phyloP scores from a whole-genome alignment of 441 rosid genomes.

The Syzygium syzygioides region DNA sequence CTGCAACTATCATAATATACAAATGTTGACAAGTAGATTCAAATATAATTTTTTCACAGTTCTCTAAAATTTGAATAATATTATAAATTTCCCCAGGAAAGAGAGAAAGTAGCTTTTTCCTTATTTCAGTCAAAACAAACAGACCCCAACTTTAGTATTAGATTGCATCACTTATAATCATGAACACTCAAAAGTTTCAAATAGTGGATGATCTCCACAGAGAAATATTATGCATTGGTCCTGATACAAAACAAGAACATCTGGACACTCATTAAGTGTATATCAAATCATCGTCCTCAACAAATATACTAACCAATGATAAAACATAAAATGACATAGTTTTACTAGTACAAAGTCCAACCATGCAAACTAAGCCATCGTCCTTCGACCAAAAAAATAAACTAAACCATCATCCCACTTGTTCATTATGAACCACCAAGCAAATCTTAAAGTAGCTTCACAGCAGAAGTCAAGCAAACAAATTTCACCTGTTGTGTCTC shows the following conservation, averaged over 20 bases:
- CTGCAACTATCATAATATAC: not conserved
- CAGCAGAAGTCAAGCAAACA: not conserved
- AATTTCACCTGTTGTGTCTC: conserved; percentile 57
- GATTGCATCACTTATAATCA: not conserved
- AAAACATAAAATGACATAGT: not conserved
- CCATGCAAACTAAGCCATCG: not conserved
- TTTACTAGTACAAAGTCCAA: not conserved
- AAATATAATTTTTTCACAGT: not conserved
- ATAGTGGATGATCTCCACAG: not conserved
- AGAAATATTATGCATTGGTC: not conserved
- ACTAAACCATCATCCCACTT: not conserved
- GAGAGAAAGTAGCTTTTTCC: not conserved
- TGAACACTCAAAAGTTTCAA: not conserved
- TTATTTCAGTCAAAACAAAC: not conserved
- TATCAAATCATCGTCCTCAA: not conserved
- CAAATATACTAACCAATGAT: not conserved
- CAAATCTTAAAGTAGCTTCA: not conserved
- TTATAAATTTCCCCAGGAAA: not conserved
- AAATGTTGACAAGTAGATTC: not conserved
- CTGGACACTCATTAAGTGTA: not conserved
- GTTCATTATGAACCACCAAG: not conserved
- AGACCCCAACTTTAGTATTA: not conserved
- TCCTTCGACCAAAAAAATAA: not conserved
- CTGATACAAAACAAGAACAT: not conserved
- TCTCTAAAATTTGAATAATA: not conserved